Base-by-base conservation (phyloP, 2,329 filamentous ascomycete species). In the Metarhizium robertsii region DNA sequence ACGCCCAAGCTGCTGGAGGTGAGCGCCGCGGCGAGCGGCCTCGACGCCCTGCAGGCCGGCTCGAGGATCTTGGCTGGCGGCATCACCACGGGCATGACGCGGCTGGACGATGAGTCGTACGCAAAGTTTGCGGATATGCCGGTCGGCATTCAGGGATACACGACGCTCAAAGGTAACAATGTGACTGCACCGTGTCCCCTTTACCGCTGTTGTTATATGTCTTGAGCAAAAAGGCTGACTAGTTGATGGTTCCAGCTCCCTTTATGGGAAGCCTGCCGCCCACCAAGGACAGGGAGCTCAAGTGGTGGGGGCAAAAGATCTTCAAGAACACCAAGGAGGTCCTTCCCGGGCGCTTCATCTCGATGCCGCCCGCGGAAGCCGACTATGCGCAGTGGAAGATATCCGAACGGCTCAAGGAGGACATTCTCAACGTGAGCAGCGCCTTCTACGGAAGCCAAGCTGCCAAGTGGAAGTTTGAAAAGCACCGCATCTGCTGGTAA, bases 401-500 rank as follows among this genome's bases (percentile, higher is more conserved):
- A 1, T 61, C 83, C 0, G 69, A 68, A 2, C 67, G 69, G 20
- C 72, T 86, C 10, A 80, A 83, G 65, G 70, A 80, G 46, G 83
- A 86, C 57, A 80, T 86, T 43, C 65, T 74, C n/a, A 70, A 79
- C 48, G 77, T 80, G 2, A 80, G 78, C 55, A 69, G 77, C 49
- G 73, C 80, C 1, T 85, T 84, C 59, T 86, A 84, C 60, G 84
- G 83, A 8, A 74, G 76, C 51, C 77, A 78, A 20, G 77, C 78
- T 36, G 74, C 73, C 13, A 64, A 69, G 47, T 85, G 80, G 81
- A 76, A 79, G 59, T 77, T 84, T 67, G 77, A 78, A 55, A 80
- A 84, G 63, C 78, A 85, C 63, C 76, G 84, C 6, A 81, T 87
- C 57, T 87, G 84, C 75, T 87, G 84, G 84, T 86, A 67, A 67